These are phyloP conservation scores for Termitomyces titanicus DNA, from an alignment of 768 basidiomycete genomes.

Conservation along the genomic window DNA sequence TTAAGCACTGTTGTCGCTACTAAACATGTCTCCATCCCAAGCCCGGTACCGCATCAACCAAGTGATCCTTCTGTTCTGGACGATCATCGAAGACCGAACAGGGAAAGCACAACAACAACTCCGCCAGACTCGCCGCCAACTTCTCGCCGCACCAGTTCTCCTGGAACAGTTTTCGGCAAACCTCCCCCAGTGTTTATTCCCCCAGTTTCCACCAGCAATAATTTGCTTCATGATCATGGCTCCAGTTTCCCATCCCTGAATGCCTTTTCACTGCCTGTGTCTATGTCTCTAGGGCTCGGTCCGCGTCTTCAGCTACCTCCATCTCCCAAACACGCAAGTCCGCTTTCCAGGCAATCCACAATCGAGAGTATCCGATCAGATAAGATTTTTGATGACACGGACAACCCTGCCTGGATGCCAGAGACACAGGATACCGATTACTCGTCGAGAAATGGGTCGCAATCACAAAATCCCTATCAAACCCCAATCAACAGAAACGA, in stretches of 20 bases:
- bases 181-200: conserved; percentile 49
- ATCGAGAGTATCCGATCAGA: conserved; percentile 51
- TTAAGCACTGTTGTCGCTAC: conserved; percentile 21
- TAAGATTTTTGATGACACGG: conserved; percentile 44
- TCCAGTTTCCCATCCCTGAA: conserved; percentile 31
- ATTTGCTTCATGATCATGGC: conserved; percentile 23
- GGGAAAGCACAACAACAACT: conserved; percentile 48
- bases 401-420: conserved; percentile 51
- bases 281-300: conserved; percentile 43
- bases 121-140: conserved; percentile 54
- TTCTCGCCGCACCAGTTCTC: conserved; percentile 28
- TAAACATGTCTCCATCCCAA: background rate
- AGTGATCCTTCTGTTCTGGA: conserved; percentile 6
- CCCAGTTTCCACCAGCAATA: conserved; percentile 24
- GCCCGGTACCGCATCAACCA: background rate
- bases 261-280: conserved; percentile 39
- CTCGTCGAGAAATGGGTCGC: conserved; percentile 32
- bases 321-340: conserved; percentile 24
- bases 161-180: conserved; percentile 59
- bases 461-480: conserved; percentile 27
- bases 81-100: conserved; percentile 9
- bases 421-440: conserved; percentile 59
- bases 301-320: conserved; percentile 26
- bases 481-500: conserved; percentile 55
- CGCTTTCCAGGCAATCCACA: conserved; percentile 50